A percentile compares a stretch with the other conserved stretches of the same genome.
Conservation (phyloP, 2,329 filamentous ascomycete species). For the Xylariaceae sp. region DNA sequence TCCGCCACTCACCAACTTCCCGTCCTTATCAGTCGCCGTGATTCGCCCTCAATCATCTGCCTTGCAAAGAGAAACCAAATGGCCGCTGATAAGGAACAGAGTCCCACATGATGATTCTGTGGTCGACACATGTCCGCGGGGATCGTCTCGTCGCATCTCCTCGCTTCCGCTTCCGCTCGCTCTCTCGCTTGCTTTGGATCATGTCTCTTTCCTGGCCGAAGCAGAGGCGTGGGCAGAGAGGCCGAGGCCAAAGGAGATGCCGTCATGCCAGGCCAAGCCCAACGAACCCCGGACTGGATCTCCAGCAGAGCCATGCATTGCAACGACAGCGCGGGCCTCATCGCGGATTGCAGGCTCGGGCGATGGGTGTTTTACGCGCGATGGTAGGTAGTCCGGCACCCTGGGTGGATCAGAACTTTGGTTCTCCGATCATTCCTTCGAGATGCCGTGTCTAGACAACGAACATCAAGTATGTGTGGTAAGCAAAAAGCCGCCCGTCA, state of each 20-base stretch:
- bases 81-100: slow-evolving; percentile 17
- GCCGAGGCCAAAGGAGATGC: too few species aligned
- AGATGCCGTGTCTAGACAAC: slow-evolving; percentile 3
- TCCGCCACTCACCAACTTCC: slow-evolving; percentile 17
- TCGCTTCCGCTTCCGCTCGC: too few species aligned
- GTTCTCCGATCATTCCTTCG: slow-evolving; percentile 6
- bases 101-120: slow-evolving; percentile 3
- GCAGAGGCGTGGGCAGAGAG: too few species aligned
- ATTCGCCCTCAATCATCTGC: slow-evolving; percentile 18
- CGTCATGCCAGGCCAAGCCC: too few species aligned
- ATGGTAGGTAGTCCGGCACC: not conserved
- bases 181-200: too few species aligned
- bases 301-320: not conserved
- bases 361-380: not conserved
- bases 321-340: not conserved
- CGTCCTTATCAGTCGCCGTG: slow-evolving; percentile 20
- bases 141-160: not conserved
- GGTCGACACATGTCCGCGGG: slow-evolving; percentile 14
- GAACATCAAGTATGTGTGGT: too few species aligned
- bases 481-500: too few species aligned
- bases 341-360: not conserved
- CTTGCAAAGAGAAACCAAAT: slow-evolving; percentile 12
- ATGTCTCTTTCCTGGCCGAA: too few species aligned
- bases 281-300: too few species aligned
- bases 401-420: slow-evolving; percentile 7